Conservation (phyloP, 1,284 basidiomycete genomes). For the Thecaphora thlaspeos region DNA sequence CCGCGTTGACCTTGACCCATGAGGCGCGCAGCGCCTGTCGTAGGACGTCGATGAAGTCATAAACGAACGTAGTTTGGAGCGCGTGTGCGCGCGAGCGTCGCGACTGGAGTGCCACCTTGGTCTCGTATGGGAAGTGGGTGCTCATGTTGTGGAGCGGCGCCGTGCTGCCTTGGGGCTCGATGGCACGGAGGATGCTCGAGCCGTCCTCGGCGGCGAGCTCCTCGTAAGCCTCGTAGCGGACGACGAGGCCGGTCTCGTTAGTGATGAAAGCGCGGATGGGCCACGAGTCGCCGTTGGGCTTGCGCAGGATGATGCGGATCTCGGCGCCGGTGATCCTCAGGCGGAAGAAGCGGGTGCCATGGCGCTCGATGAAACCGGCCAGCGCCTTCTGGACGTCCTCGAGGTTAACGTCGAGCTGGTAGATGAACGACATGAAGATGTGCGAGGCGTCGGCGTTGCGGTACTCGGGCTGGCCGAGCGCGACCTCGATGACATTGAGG, state of each 20-base stretch:
- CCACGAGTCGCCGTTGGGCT: slow-evolving; percentile 78
- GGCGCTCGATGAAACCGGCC: slow-evolving; percentile 92
- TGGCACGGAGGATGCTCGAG: slow-evolving; percentile 83
- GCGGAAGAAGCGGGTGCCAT: slow-evolving; percentile 92
- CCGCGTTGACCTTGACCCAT: slow-evolving; percentile 73
- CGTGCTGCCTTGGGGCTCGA: slow-evolving; percentile 31
- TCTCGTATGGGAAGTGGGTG: slow-evolving; percentile 70
- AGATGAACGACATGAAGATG: slow-evolving; percentile 85
- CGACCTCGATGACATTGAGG: slow-evolving; percentile 81
- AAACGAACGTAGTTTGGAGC: slow-evolving; percentile 93
- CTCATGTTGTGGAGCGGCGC: slow-evolving; percentile 46
- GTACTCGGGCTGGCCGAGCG: slow-evolving; percentile 53
- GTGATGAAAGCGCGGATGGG: slow-evolving; percentile 97
- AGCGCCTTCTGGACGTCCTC: slow-evolving; percentile 94
- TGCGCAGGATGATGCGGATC: slow-evolving; percentile 91
- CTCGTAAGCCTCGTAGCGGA: slow-evolving; percentile 98
- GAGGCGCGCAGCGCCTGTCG: slow-evolving; percentile 91
- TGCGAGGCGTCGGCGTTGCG: slow-evolving; percentile 55
- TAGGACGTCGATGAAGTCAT: slow-evolving; percentile 99
- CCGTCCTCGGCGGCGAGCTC: slow-evolving; percentile 96
- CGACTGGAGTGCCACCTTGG: slow-evolving; percentile 97
- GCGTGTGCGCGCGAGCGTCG: slow-evolving; percentile 99
- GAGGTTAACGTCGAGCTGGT: slow-evolving; percentile 90
- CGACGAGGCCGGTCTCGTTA: slow-evolving; percentile 97
- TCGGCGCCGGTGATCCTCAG: slow-evolving; percentile 96